These are phyloP conservation scores for Penicillium psychrosexuale DNA, from an alignment of 2,329 filamentous ascomycete genomes.

Conservation along the genomic window DNA sequence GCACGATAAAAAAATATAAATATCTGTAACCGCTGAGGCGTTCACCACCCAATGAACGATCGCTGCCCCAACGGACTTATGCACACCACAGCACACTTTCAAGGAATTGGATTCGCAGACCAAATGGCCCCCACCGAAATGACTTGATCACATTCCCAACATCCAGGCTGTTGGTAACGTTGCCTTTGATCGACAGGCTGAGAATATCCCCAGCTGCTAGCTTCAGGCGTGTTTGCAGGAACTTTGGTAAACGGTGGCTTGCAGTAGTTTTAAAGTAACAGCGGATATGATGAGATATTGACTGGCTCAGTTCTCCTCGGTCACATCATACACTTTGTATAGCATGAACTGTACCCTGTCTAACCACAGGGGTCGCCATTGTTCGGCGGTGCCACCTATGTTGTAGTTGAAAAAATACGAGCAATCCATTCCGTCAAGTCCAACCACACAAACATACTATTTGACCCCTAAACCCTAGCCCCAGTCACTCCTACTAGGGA, in stretches of 20 bases:
- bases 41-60: slow-evolving; percentile 15
- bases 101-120: not conserved
- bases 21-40: slow-evolving; percentile 25
- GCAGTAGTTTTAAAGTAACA: not conserved
- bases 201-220: not conserved
- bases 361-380: not conserved
- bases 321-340: not conserved
- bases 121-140: not conserved
- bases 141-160: slow-evolving; percentile 7
- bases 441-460: too few species aligned
- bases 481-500: not conserved
- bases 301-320: not conserved
- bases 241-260: not conserved
- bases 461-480: too few species aligned
- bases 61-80: slow-evolving; percentile 6
- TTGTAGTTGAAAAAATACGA: not conserved
- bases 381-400: not conserved
- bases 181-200: slow-evolving; percentile 14
- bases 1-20: slow-evolving; percentile 17
- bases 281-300: not conserved
- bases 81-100: slow-evolving; percentile 16
- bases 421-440: not conserved
- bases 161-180: slow-evolving; percentile 7
- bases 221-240: not conserved
- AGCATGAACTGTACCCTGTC: not conserved